Evolutionary conservation across 2,329 filamentous ascomycete genomes (phyloP), one percentile per base, ranked within the genome.

Genomic region (Curvularia eragrostidis): DNA sequence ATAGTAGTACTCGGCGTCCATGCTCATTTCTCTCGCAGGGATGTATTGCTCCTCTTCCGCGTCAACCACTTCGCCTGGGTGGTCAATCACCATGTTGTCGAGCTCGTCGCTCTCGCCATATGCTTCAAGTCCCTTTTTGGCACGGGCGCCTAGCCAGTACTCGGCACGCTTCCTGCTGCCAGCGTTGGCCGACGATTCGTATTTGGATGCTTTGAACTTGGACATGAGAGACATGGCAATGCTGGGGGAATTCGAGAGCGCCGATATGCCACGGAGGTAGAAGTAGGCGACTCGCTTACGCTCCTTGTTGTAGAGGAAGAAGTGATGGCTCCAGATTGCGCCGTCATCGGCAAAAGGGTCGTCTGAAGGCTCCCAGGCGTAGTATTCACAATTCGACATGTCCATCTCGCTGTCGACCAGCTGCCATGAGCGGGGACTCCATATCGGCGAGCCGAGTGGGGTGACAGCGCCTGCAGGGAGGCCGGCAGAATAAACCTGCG

Each of bases 291-390:
- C 94, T 41, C 95, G 88, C 81, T 98, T 98, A 72, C 89, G 85
- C 24, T 88, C 83, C 71, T 94, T 94, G 82, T 96, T 97, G 84
- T 97, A 98, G 77, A 98, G 96, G 81, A 99, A 97, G 78, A 96
- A 97, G 76, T 98, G 93, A 62, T 93, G 84, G 48, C 91, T 93
- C 94, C 94, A 99, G 62, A 99, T 93, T 9, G 93, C 90, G 61
- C 91, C 91, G 72, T 97, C 93, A 61, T 96, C 93, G 62, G 93
- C 93, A 69, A 96, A 97, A 0, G 93, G 92, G 71, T 97, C 93
- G 60, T 93, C 91, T 39, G 92, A 89, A 0, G 95, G 95, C 50
- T 90, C 87, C 79, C 96, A 99, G 54, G 89, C 90, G 77, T 97
- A 98, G 61, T 94, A 87, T 54, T 89, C 89, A 79, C 95, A 99